A percentile compares a stretch with the other conserved stretches of the same genome.
Conservation (phyloP, 768 basidiomycete species). For the Paxillus rubicundulus region DNA sequence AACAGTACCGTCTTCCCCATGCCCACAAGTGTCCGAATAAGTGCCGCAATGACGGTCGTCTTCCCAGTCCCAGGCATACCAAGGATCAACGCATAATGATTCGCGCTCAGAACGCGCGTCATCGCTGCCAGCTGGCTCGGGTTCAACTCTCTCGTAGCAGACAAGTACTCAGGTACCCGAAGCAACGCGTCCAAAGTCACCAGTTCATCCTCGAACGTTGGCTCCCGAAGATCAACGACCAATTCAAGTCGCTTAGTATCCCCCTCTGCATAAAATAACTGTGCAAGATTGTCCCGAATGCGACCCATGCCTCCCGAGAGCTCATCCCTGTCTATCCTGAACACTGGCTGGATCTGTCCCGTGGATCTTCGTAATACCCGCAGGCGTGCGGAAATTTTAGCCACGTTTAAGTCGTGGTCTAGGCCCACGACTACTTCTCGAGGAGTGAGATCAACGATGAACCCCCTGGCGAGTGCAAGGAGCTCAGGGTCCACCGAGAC, state of each 20-base stretch:
- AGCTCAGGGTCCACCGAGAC: constrained; percentile 85
- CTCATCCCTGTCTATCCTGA: constrained; percentile 95
- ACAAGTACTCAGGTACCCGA: constrained; percentile 29
- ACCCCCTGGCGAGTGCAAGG: constrained; percentile 82
- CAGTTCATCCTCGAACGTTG: constrained; percentile 52
- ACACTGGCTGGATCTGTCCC: constrained; percentile 38
- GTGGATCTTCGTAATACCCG: constrained; percentile 18
- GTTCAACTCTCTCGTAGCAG: constrained; percentile 52
- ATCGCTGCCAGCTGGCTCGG: constrained; percentile 70
- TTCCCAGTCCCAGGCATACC: constrained; percentile 99
- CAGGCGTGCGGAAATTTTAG: constrained; percentile 44
- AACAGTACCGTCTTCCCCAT: constrained; percentile 86
- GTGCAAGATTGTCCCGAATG: constrained; percentile 87
- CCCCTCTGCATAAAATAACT: constrained; percentile 79
- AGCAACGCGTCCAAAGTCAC: constrained; percentile 12
- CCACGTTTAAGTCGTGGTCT: constrained; percentile 68
- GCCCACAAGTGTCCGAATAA: constrained; percentile 75
- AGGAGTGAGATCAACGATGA: constrained; percentile 69
- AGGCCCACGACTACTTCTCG: constrained; percentile 71
- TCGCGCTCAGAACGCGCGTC: constrained; percentile 67
- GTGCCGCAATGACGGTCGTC: constrained; percentile 88
- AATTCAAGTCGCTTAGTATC: constrained; percentile 66
- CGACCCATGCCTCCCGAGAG: constrained; percentile 81
- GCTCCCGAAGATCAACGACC: constrained; percentile 77
- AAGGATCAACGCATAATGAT: constrained; percentile 88